Evolutionary conservation across 2,329 filamentous ascomycete species (phyloP), one percentile per base, ranked within the genome.

Genomic region (Colletotrichum scovillei): DNA sequence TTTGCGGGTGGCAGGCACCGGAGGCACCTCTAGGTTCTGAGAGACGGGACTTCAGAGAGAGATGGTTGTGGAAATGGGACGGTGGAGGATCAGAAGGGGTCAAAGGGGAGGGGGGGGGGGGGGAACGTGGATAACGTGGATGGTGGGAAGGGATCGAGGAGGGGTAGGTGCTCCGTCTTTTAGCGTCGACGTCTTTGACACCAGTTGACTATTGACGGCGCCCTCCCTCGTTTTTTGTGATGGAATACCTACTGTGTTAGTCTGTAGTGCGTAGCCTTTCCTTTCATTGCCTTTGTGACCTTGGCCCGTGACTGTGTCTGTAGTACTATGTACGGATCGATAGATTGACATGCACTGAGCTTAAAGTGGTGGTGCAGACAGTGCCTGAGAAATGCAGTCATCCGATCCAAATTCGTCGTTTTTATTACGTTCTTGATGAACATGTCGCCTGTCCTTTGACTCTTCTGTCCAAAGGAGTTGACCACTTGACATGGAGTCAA

Each of bases 121-220:
- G 12, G 53, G 30, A 24, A 38, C 22, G 63, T 42, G 22, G 30
- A 30, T n/a, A 26, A 55, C 32, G 57, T 16, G 42, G 56, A 24
- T 55, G 62, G 42, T 42, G 52, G 28, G 57, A 28, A 63, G 49
- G 63, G 67, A 59, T 55, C 49, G 63, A 30, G 56, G 71, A 71
- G 67, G 67, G 67, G 60, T 62, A 67, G 28, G 62, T 71, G 67
- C 64, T 58, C 26, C 35, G 46, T 22, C 30, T 32, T 59, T 58
- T 72, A 72, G 64, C 58, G 63, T 69, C 49, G 42, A 35, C 16
- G 22, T 32, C 55, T 32, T 35, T 28, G 30, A 9, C 60, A 22
- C 42, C 19, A 22, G n/a, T 38, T 59, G 57, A 38, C 57, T 7
- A n/a, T 38, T 59, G 57, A 38, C 57, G 12, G 32, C 35, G 55